Conservation (phyloP, 164 flowering plant genomes). For the Vitis rotundifolia region DNA sequence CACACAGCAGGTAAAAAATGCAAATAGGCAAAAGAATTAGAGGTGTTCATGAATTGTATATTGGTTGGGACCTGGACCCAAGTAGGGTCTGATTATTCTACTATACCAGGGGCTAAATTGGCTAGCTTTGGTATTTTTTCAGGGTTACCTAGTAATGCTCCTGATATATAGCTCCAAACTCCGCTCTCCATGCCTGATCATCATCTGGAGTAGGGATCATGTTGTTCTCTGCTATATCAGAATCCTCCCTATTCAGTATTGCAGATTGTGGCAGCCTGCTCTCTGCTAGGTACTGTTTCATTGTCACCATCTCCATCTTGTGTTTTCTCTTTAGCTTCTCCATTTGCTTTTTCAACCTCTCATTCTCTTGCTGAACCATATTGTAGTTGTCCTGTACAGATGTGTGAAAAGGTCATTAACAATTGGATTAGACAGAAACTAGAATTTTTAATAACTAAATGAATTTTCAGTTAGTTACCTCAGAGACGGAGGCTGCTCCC, state of each 20-base stretch:
- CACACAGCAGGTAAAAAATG: background rate
- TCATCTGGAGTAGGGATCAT: constrained; percentile 35
- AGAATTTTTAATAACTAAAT: too few relatives aligned
- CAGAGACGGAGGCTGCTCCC: constrained; percentile 63
- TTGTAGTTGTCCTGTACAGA: constrained; percentile 54
- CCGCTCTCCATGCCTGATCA: constrained; percentile 93
- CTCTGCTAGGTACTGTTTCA: constrained; percentile 92
- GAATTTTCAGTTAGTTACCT: constrained; percentile 42
- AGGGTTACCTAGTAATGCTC: constrained; percentile 31
- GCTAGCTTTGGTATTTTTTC: too few relatives aligned
- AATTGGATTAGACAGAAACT: background rate
- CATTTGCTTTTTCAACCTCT: constrained; percentile 75
- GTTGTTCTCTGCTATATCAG: constrained; percentile 22
- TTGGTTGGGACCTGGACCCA: constrained; percentile 15
- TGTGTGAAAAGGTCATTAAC: background rate
- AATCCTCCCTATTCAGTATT: constrained; percentile 49
- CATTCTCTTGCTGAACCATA: constrained; percentile 62
- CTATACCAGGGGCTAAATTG: too few relatives aligned
- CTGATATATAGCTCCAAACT: constrained; percentile 75
- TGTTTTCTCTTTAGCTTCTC: constrained; percentile 91
- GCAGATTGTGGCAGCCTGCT: constrained; percentile 90
- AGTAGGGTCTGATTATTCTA: constrained; percentile 25
- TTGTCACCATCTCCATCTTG: constrained; percentile 89
- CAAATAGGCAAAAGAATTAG: background rate
- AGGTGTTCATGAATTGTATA: background rate